Conservation (phyloP, 768 basidiomycete genomes). For the Rhizopogon salebrosus region DNA sequence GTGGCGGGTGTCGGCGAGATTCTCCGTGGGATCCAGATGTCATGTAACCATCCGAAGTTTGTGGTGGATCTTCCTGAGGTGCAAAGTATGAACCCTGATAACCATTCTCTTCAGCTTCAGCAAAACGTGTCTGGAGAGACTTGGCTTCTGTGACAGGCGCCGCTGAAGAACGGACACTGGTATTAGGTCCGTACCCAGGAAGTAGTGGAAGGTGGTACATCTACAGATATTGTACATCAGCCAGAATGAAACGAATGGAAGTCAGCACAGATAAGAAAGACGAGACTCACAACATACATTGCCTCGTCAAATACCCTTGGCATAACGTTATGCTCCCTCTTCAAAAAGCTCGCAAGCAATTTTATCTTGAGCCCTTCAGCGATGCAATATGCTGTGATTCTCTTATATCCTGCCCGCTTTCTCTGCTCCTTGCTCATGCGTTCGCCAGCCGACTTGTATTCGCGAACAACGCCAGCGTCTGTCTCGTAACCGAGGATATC, state of each 20-base stretch:
- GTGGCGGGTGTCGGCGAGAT: slow-evolving; percentile 20
- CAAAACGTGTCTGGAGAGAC: slow-evolving; percentile 62
- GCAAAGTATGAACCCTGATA: slow-evolving; percentile 85
- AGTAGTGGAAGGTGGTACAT: slow-evolving; percentile 90
- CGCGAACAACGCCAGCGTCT: slow-evolving; percentile 54
- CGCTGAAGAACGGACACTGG: slow-evolving; percentile 82
- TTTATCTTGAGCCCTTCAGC: slow-evolving; percentile 86
- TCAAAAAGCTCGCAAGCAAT: slow-evolving; percentile 76
- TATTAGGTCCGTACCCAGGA: slow-evolving; percentile 83
- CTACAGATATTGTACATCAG: slow-evolving; percentile 33
- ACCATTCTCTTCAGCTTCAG: slow-evolving; percentile 85
- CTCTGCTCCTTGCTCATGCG: slow-evolving; percentile 85
- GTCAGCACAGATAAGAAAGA: not conserved
- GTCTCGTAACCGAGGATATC: slow-evolving; percentile 56
- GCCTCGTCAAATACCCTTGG: slow-evolving; percentile 92
- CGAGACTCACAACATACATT: slow-evolving; percentile 72
- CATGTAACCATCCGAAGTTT: slow-evolving; percentile 56
- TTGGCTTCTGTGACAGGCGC: slow-evolving; percentile 46
- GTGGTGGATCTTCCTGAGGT: slow-evolving; percentile 26
- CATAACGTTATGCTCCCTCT: slow-evolving; percentile 87
- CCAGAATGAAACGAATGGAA: slow-evolving; percentile 2
- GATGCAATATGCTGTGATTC: slow-evolving; percentile 87
- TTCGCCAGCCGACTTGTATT: slow-evolving; percentile 82
- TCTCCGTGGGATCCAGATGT: slow-evolving; percentile 37
- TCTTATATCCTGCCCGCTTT: slow-evolving; percentile 71